Base-by-base conservation (phyloP, 192 early-diverging fungal species). In the Podila horticola region DNA sequence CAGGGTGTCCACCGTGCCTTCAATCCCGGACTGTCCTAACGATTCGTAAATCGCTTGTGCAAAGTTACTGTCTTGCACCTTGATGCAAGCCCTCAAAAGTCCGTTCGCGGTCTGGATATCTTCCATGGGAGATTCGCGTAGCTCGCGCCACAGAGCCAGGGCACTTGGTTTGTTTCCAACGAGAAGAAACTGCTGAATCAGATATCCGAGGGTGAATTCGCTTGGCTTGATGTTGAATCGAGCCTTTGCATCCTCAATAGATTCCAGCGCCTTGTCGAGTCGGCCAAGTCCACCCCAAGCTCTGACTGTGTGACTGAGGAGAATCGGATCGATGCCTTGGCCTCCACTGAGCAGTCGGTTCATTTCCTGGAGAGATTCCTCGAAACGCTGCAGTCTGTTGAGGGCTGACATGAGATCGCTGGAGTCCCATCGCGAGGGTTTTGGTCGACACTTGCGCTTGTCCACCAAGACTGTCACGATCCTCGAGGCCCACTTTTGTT, bases 331-430 rank as follows among this genome's bases (percentile, higher is more conserved):
- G 20, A 68, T 5, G 28, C 17, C 34, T 67, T 60, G 29, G 11
- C 17, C 2, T 64, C 22, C 33, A n/a, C 4, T 17, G 24, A 61
- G 17, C 2, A 66, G 24, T n/a, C 51, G 60, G n/a, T 73, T 57
- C 11, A 81, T 45, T 26, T 73, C 77, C 17, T 69, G 22, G 0
- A 81, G n/a, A 12, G 66, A 31, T 33, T 81, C 77, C n/a, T 69
- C 62, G 17, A 69, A 69, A 12, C 77, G 77, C 19, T 34, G 55
- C 7, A 73, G 26, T 20, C 67, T 60, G 59, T 81, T 81, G 17
- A 81, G 36, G 20, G 71, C 77, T 0, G 71, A 72, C 71, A 81
- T 64, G 20, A 81, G 29, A 28, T 81, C 71, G 62, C 77, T 81
- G 13, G 12, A 60, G 33, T 81, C 77, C 71, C 71, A 81, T 36